A percentile compares a stretch with the other conserved stretches of the same genome.
These are phyloP conservation scores for Alternaria angustiovoidea DNA, from an alignment of 2,329 filamentous ascomycete genomes.

Conservation along the genomic window DNA sequence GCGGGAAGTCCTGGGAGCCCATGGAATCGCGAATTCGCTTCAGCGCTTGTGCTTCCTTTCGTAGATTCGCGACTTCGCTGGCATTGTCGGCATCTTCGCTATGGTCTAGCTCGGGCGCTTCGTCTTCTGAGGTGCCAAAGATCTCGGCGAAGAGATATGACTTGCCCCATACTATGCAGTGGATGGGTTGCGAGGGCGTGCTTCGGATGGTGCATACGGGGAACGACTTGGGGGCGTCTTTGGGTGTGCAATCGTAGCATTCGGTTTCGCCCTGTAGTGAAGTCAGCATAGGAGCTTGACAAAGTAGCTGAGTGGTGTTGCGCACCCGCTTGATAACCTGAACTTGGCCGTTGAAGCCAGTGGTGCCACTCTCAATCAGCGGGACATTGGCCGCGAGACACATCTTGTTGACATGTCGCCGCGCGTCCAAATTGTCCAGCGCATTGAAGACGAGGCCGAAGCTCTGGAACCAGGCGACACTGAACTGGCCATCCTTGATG, in stretches of 20 bases:
- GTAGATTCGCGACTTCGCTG: constrained; percentile 86
- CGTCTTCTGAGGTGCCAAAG: constrained; percentile 90
- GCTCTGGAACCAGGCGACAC: constrained; percentile 82
- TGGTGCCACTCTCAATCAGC: constrained; percentile 94
- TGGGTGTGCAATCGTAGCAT: constrained; percentile 94
- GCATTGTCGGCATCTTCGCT: constrained; percentile 83
- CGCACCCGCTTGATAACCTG: constrained; percentile 87
- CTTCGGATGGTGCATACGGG: constrained; percentile 97
- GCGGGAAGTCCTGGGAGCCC: constrained; percentile 77
- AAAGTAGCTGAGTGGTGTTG: neutral
- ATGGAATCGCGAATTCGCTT: constrained; percentile 83
- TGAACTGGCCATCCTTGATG: constrained; percentile 89
- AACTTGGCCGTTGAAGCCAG: constrained; percentile 96
- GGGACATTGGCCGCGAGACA: constrained; percentile 90
- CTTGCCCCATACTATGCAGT: constrained; percentile 99
- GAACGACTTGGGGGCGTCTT: constrained; percentile 90
- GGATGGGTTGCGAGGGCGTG: constrained; percentile 94
- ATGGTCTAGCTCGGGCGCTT: constrained; percentile 79
- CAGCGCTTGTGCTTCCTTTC: constrained; percentile 81
- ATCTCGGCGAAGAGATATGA: constrained; percentile 95
- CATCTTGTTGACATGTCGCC: constrained; percentile 97
- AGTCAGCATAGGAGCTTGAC: constrained; percentile 6
- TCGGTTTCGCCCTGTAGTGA: constrained; percentile 73
- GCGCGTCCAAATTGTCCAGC: constrained; percentile 91
- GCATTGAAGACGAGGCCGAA: constrained; percentile 96